Percentiles rank a stretch among this genome's conserved stretches.
Evolutionary conservation across 2,329 filamentous ascomycete genomes (phyloP).

Genomic region (Acephala macrosclerotiorum): DNA sequence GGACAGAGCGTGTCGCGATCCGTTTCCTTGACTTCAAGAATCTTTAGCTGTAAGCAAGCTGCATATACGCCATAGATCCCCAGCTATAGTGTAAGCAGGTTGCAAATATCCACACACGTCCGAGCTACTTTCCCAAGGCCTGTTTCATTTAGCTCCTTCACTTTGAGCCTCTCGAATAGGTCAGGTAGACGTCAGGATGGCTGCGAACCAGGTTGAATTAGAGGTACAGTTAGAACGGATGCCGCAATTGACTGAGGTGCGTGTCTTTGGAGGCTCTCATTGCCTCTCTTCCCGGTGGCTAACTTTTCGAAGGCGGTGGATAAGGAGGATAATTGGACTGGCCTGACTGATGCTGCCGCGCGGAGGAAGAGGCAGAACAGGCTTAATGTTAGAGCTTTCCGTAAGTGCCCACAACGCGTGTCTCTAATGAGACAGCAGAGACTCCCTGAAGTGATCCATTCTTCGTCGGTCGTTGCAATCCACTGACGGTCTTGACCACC

Average conservation of each 20-base stretch:
- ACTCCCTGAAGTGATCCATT: not conserved
- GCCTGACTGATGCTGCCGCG: slow-evolving; percentile 41
- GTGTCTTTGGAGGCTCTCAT: not conserved
- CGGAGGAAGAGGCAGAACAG: slow-evolving; percentile 47
- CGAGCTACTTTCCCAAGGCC: too few relatives aligned
- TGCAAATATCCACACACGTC: slow-evolving; percentile 12
- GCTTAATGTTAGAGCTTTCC: slow-evolving; percentile 47
- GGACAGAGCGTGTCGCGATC: not conserved
- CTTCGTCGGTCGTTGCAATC: too few relatives aligned
- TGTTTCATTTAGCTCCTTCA: not conserved
- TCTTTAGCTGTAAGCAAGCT: slow-evolving; percentile 9
- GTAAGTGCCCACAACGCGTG: slow-evolving; percentile 35
- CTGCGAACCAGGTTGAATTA: not conserved
- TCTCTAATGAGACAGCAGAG: not conserved
- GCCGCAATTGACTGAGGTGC: slow-evolving; percentile 28
- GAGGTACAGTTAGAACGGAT: slow-evolving; percentile 18
- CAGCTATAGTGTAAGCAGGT: slow-evolving; percentile 2
- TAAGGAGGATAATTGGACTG: slow-evolving; percentile 47
- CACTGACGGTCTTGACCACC: too few relatives aligned
- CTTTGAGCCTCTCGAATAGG: not conserved
- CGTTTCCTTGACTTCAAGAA: not conserved
- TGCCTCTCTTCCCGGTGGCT: not conserved
- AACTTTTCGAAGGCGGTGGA: slow-evolving; percentile 23
- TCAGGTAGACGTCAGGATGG: not conserved
- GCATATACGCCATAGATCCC: not conserved